Evolutionary conservation across 2,329 filamentous ascomycete species (phyloP).

Genomic region (Thelonectria rubi): DNA sequence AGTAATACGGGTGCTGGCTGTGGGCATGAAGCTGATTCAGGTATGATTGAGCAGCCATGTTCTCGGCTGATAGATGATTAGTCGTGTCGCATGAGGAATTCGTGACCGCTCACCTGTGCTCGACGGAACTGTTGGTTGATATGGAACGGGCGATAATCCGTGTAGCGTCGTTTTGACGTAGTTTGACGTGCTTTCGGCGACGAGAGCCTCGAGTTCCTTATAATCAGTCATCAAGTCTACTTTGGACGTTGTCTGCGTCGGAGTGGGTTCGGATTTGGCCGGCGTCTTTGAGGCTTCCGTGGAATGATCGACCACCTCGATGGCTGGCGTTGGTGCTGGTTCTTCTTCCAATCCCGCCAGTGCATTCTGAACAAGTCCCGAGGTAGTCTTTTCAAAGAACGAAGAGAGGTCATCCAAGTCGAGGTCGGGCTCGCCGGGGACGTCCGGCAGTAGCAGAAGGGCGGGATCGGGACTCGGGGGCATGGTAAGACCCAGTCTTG

Average conservation of each 20-base stretch:
- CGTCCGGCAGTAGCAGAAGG: conserved; percentile 42
- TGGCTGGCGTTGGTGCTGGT: conserved; percentile 18
- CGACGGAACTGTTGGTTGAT: conserved; percentile 53
- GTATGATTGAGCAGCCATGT: conserved; percentile 49
- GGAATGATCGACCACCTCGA: conserved; percentile 37
- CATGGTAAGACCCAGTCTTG: conserved; percentile 49
- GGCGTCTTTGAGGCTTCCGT: conserved; percentile 40
- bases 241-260: conserved; percentile 44
- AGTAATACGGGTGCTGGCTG: conserved; percentile 49
- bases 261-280: conserved; percentile 32
- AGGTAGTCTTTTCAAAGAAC: conserved; percentile 54
- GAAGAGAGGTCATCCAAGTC: conserved; percentile 54
- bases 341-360: conserved; percentile 50
- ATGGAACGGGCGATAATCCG: conserved; percentile 54
- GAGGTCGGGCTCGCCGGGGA: conserved; percentile 44
- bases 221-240: conserved; percentile 50
- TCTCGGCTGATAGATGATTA: conserved; percentile 40
- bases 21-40: conserved; percentile 50
- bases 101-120: conserved; percentile 47
- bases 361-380: conserved; percentile 52
- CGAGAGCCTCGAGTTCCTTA: conserved; percentile 54
- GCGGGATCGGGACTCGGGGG: conserved; percentile 42
- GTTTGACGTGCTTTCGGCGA: conserved; percentile 56
- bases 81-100: not conserved
- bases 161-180: conserved; percentile 56